Evolutionary conservation across 805 yeast species (phyloP), one percentile per base, ranked within the genome.

Genomic region (Pichia heedii): DNA sequence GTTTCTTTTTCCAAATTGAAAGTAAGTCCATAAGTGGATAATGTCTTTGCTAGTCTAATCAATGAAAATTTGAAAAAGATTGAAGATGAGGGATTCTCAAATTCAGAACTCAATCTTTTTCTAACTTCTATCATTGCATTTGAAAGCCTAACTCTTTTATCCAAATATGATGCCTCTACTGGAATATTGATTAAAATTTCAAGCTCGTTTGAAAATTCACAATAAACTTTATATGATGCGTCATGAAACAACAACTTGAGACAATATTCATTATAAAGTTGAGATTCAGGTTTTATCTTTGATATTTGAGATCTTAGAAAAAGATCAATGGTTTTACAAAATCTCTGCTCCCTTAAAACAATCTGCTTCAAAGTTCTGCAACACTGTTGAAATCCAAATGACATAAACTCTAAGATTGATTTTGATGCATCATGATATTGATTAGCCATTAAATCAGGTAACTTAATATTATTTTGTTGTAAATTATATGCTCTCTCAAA

Each of bases 231-330:
- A 26, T 12, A 36, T 8, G 36, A 36, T 18, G 43, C 43, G 11
- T 43, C 39, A 35, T 39, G 40, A 19, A 43, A 43, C 22, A 22
- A 27, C 16, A 44, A 20, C 20, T 37, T 43, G 24, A 34, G 3
- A 20, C 41, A 38, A 38, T 18, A 42, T 15, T 27, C 30, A 24
- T 35, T 29, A n/a, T 42, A 26, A n/a, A 20, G 2, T 8, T 37
- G 35, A 4, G 20, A 27, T 16, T 18, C 6, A 12, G 35, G 38
- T 5, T 6, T 10, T 32, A 20, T 11, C 24, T 36, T 36, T 2
- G 26, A 10, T 13, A 42, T 15, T 27, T 42, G 27, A 4, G 13
- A 4, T 33, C 45, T 37, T 9, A 42, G 9, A 33, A 38, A 38
- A 2, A 2, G 2, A 21, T 42, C 45, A 4, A 38, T 16, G 15